Base-by-base conservation (phyloP, 257 asterid species). In the Forsythia suspensa region DNA sequence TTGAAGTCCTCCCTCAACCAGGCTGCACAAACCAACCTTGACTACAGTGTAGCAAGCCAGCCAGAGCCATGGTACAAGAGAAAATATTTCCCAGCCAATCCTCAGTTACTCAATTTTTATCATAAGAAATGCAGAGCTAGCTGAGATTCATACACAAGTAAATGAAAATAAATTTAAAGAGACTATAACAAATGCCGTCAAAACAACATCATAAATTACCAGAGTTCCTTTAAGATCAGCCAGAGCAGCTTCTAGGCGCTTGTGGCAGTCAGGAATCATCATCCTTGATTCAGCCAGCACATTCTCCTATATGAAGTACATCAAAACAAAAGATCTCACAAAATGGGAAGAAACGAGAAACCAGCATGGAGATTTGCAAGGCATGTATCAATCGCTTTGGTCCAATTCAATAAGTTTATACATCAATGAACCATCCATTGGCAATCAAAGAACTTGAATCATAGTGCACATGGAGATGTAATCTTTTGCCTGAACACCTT, bases 261-360 rank as follows among this genome's bases (percentile, higher is more conserved):
- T 94, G 86, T 80, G 92, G 84, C 97, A 92, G 79, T 94, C 97
- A 21, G 98, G 98, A 61, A 94, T 84, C 98, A 91, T 94, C 98
- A 94, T 94, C 81, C 97, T 89, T 57, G 98, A 94, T 83, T 94
- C 98, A 76, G 94, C 91, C 84, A 94, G 81, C 79, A 94, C 98
- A 70, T 92, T 92, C 81, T 94, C 98, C 97, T 92, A 86, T 80
- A 84, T 9, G 42, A 72, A 57, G 29, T 79, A 76, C 73, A 61
- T 10, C 69, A 61, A 61, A 61, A 61, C 39, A 21, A 61, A 61
- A 24, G 18, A 4, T 24, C 37, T 4, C 37, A 52, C 24, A 20
- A 55, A 39, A 61, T 16, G 43, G 29, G 18, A 80, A 79, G 39
- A 41, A 75, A 34, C 36, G 73, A 40, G 51, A 73, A 79, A 79